These are phyloP conservation scores for Pleurotus platypus DNA, from an alignment of 768 basidiomycete species.

Conservation along the genomic window DNA sequence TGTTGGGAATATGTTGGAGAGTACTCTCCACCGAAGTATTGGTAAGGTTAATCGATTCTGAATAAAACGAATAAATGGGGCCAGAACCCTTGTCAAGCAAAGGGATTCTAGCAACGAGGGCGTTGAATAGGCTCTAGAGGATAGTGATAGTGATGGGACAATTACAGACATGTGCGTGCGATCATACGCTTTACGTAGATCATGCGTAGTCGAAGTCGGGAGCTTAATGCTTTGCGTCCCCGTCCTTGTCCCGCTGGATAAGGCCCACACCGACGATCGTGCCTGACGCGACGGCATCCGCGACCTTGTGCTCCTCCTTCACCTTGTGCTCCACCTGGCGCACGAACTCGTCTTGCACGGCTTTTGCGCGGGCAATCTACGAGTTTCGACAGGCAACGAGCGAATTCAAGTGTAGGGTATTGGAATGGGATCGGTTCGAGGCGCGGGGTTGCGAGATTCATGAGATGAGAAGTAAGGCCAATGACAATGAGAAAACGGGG, in stretches of 20 bases:
- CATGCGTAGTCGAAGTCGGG: no score
- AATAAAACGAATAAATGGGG: no score
- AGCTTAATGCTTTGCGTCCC: not conserved
- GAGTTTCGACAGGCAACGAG: not conserved
- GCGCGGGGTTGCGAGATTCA: not conserved
- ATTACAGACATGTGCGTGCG: no score
- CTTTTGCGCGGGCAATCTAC: constrained; percentile 53
- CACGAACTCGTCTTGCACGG: constrained; percentile 69
- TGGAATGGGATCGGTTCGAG: not conserved
- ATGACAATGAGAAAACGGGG: not conserved
- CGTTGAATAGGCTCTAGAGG: no score
- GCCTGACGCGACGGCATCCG: constrained; percentile 69
- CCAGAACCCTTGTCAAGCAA: no score
- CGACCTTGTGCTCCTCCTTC: constrained; percentile 66
- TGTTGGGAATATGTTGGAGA: no score
- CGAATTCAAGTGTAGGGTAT: not conserved
- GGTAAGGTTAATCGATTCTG: no score
- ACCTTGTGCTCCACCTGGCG: constrained; percentile 62
- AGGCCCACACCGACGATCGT: constrained; percentile 75
- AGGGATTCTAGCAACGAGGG: no score
- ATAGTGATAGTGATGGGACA: no score
- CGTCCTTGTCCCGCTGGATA: constrained; percentile 50
- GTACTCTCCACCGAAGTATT: no score
- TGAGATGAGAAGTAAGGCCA: not conserved
- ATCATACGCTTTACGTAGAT: no score